Evolutionary conservation across 2,329 filamentous ascomycete species (phyloP).

Genomic region (Fusarium decemcellulare): DNA sequence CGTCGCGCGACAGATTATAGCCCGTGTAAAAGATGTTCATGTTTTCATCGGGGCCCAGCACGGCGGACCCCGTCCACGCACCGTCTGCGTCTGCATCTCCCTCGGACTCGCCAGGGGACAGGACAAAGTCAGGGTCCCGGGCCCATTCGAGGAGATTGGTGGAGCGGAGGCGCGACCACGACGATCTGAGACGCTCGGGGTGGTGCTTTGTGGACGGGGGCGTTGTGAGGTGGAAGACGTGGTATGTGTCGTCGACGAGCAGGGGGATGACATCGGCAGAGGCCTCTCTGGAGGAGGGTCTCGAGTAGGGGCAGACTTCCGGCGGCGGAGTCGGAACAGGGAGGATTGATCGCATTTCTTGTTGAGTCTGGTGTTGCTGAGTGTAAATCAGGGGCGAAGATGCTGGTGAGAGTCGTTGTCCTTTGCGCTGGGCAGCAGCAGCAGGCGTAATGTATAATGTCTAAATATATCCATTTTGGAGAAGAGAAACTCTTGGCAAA

Average conservation of each 20-base stretch:
- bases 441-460: constrained; percentile 3
- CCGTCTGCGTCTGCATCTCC: constrained; percentile 50
- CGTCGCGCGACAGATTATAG: constrained; percentile 49
- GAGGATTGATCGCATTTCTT: constrained; percentile 37
- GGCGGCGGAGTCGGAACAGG: constrained; percentile 44
- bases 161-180: constrained; percentile 51
- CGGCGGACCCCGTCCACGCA: constrained; percentile 52
- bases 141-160: constrained; percentile 49
- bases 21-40: constrained; percentile 57
- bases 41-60: constrained; percentile 49
- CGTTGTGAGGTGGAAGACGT: constrained; percentile 54
- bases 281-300: constrained; percentile 47
- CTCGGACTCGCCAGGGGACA: constrained; percentile 39
- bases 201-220: constrained; percentile 52
- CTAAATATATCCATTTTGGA: constrained; percentile 30
- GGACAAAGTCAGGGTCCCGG: constrained; percentile 43
- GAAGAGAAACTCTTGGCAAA: constrained; percentile 1
- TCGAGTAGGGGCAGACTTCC: constrained; percentile 45
- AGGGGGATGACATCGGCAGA: constrained; percentile 55
- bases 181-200: constrained; percentile 49
- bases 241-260: constrained; percentile 53
- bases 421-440: neutral
- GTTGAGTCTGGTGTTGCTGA: neutral
- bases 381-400: constrained; percentile 1
- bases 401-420: neutral